Base-by-base conservation (phyloP, 2,329 filamentous ascomycete genomes). In the Cordyceps farinosa region DNA sequence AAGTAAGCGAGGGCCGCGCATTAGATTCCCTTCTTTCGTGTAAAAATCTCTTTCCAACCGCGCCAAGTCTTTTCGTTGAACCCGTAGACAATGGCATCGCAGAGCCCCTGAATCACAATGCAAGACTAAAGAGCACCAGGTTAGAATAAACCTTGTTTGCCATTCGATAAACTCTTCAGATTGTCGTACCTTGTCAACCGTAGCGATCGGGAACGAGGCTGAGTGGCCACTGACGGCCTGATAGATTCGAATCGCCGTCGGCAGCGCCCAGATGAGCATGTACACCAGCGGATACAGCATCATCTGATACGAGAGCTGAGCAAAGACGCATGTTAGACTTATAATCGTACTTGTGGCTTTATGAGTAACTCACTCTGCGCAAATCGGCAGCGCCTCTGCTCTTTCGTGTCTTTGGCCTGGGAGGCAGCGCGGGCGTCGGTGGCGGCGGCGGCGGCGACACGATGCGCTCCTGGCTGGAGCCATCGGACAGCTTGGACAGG, bases 201-300 rank as follows among this genome's bases (percentile, higher is more conserved):
- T 75, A 17, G 72, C 73, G 13, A 77, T 65, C 8, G 70, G 67
- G 64, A 78, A 76, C 0, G 77, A 73, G 13, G 75, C 75, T 3
- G 73, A 62, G 44, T 69, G 69, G 1, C 71, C 69, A 1, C 66
- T 74, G 22, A 70, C 69, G 13, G 72, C 69, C 59, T 79, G 77
- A 54, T 78, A 79, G 27, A 79, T 75, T 13, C 77, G 70, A 55
- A 79, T 74, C 0, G 68, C 63, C 0, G 77, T 79, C 0, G 77
- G 77, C 42, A 78, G 72, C 1, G 73, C 73, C 77, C 77, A 79
- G 36, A 79, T 73, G 3, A 77, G 63, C 65, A 76, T 76, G 65
- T 79, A 79, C 0, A 75, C 73, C 0, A 78, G 64, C 3, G 77
- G 77, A 63, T 79, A 79, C 22, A 72, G 66, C 68, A 79, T 73